Evolutionary conservation across 2,329 filamentous ascomycete genomes (phyloP), one percentile per base, ranked within the genome.

Genomic region (Penicillium polonicum): DNA sequence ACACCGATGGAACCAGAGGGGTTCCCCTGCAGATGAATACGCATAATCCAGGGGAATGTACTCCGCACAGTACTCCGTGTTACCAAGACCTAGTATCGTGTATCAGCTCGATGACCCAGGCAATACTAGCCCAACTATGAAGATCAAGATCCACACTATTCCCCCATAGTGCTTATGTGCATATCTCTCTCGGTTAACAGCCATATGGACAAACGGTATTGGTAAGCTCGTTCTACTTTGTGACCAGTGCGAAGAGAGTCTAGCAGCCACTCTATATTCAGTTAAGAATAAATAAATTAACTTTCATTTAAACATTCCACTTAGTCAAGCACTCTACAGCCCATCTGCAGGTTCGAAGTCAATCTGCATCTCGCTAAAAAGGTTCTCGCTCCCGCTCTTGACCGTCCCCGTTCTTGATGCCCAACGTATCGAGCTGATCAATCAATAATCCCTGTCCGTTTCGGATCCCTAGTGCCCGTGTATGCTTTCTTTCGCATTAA

Each of bases 361-460:
- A 35, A 29, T 46, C 12, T n/a, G 41, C 6, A 48, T 19, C 33
- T 23, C 19, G 44, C 9, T 38, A 49, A 55, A 55, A 49, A 35
- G 12, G 10, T 4, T 39, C 4, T 51, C 52, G 33, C 17, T 53
- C n/a, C 12, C 36, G 19, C 21, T 36, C n/a, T 53, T 46, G 48
- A 5, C 48, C 27, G 49, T 52, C 27, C 33, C 29, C 7, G 19
- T 31, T 13, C 23, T 54, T 48, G 52, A 35, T 55, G 52, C 52
- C 52, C 52, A 55, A 55, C 36, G 5, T n/a, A 17, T 38, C 9
- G 15, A 38, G 19, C 19, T 21, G 35, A 35, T 55, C 19, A 21
- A 42, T 35, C 19, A 17, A 29, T 42, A 38, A 38, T 4, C 31
- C 10, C n/a, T n/a, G 25, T 38, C 15, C 6, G 9, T 19, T 50